Percentiles rank a stretch among this genome's conserved stretches.
Evolutionary conservation across 1,284 basidiomycete genomes (phyloP).

Genomic region (Veloporphyrellus conicus): DNA sequence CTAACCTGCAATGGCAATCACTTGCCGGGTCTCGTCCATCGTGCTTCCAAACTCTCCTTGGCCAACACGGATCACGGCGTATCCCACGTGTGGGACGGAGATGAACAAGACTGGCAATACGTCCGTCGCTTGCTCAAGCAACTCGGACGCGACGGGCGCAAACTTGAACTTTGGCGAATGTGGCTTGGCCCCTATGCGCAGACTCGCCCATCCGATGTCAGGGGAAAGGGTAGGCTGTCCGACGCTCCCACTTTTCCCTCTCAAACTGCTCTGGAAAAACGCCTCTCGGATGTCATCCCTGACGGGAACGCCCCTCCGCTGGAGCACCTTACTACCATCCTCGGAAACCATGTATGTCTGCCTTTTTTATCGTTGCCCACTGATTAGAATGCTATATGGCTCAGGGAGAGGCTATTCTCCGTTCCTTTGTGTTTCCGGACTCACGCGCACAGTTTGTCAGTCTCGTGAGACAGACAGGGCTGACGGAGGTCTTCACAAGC

Average conservation of each 20-base stretch:
- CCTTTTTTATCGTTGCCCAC: conserved; percentile 1
- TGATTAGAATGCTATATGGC: conserved; percentile 4
- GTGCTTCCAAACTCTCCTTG: conserved; percentile 6
- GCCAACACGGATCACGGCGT: conserved; percentile 31
- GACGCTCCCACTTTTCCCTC: conserved; percentile 37
- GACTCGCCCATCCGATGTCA: conserved; percentile 16
- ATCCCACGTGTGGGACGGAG: conserved; percentile 42
- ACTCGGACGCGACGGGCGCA: conserved; percentile 60
- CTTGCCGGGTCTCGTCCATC: conserved; percentile 8
- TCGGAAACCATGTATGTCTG: conserved; percentile 56
- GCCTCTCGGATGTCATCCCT: conserved; percentile 8
- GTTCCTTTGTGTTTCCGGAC: conserved; percentile 63
- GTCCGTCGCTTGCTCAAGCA: conserved; percentile 50
- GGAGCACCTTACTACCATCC: conserved; percentile 46
- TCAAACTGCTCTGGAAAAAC: conserved; percentile 15
- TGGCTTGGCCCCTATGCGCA: conserved; percentile 48
- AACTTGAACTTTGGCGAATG: conserved; percentile 64
- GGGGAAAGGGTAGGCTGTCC: conserved; percentile 37
- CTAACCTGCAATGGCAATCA: not conserved
- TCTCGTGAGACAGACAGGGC: conserved; percentile 45
- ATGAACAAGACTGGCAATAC: conserved; percentile 57
- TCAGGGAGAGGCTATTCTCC: conserved; percentile 54
- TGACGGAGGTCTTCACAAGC: conserved; percentile 41
- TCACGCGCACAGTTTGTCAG: conserved; percentile 60
- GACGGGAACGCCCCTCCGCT: conserved; percentile 33